These are phyloP conservation scores for Paraphoma chrysanthemicola DNA, from an alignment of 2,329 filamentous ascomycete species.

Conservation along the genomic window DNA sequence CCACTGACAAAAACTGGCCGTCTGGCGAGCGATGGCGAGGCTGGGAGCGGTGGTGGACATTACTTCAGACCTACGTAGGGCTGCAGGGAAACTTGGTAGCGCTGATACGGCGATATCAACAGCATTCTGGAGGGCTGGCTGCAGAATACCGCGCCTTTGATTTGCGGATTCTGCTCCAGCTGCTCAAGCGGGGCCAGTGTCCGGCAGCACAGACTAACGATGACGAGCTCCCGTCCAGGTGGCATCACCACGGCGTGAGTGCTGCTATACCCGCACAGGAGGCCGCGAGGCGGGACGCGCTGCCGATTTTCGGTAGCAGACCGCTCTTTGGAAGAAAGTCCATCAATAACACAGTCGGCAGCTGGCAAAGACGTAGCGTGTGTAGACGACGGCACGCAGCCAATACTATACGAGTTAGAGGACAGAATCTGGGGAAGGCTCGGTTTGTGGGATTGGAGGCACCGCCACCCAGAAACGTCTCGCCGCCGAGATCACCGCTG, in stretches of 20 bases:
- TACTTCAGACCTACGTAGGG: slow-evolving; percentile 15
- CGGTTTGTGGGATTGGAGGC: slow-evolving; percentile 18
- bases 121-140: slow-evolving; percentile 3
- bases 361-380: neutral
- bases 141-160: neutral
- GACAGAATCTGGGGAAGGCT: slow-evolving; percentile 32
- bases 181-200: neutral
- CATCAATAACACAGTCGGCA: neutral
- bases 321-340: slow-evolving; percentile 19
- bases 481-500: slow-evolving; percentile 31
- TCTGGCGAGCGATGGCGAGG: neutral
- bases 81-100: slow-evolving; percentile 14
- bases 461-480: slow-evolving; percentile 30
- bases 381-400: neutral
- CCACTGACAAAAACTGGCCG: neutral
- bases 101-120: slow-evolving; percentile 19
- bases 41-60: neutral
- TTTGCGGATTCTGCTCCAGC: neutral
- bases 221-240: slow-evolving; percentile 22
- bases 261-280: neutral
- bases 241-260: slow-evolving; percentile 37
- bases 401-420: slow-evolving; percentile 8
- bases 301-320: slow-evolving; percentile 21
- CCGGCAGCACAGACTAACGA: slow-evolving; percentile 13
- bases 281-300: slow-evolving; percentile 7